Percentiles rank a stretch among this genome's conserved stretches.
These are phyloP conservation scores for Parietichytrium sp. DNA, from an alignment of 108 stramenopile species.

Conservation along the genomic window DNA sequence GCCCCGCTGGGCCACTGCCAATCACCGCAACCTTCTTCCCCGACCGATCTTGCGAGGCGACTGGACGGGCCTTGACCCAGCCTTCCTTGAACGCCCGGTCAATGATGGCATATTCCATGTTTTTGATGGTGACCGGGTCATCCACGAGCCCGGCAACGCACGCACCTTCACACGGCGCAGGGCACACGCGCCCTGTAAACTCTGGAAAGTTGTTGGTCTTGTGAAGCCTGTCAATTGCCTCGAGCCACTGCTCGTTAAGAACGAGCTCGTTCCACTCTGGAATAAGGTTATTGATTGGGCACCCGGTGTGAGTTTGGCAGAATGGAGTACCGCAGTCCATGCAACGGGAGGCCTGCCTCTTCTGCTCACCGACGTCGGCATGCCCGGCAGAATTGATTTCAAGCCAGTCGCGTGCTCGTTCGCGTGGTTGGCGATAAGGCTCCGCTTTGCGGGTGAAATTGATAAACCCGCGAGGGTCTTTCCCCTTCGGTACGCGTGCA, in stretches of 20 bases:
- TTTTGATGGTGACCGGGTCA: constrained; percentile 90
- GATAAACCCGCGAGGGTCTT: constrained; percentile 26
- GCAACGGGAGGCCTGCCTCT: constrained; percentile 88
- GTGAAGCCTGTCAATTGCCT: constrained; percentile 87
- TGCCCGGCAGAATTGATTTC: constrained; percentile 86
- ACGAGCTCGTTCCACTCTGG: constrained; percentile 97
- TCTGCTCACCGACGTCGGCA: constrained; percentile 82
- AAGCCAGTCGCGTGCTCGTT: constrained; percentile 86
- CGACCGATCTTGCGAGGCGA: constrained; percentile 71
- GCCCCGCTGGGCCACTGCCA: constrained; percentile 85
- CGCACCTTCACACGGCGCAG: constrained; percentile 93
- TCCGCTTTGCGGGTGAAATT: constrained; percentile 94
- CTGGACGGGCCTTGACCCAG: constrained; percentile 79
- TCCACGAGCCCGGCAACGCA: constrained; percentile 94
- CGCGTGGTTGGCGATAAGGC: constrained; percentile 84
- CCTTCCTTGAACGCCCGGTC: constrained; percentile 91
- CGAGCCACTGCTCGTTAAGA: constrained; percentile 87
- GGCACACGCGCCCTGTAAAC: constrained; percentile 94
- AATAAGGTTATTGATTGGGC: constrained; percentile 93
- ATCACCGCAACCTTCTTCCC: constrained; percentile 89
- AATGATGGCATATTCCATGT: constrained; percentile 94
- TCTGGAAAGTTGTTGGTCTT: constrained; percentile 98
- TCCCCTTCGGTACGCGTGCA: neutral
- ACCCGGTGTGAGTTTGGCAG: constrained; percentile 93
- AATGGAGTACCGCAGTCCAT: constrained; percentile 98